Base-by-base conservation (phyloP, 2,329 filamentous ascomycete species). In the Microcyclosporella mali region DNA sequence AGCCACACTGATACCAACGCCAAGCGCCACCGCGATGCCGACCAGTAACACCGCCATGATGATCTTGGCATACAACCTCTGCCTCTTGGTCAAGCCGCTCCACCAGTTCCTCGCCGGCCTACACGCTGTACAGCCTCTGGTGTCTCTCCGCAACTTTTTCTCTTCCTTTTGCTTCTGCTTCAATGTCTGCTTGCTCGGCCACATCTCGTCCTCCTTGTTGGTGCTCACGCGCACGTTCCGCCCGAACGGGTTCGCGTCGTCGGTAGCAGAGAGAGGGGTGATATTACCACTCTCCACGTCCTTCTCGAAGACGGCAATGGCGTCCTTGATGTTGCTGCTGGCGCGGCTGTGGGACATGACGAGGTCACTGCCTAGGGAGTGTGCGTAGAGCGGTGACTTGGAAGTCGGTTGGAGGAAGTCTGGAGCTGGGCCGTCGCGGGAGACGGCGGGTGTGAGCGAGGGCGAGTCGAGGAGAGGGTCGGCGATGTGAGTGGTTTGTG, bases 201-300 rank as follows among this genome's bases (percentile, higher is more conserved):
- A 74, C 69, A 73, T 72, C 50, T 65, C 68, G 65, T 70, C 72
- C 47, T 73, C 71, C 56, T 71, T 70, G 51, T 64, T 63, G 40
- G 63, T 56, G 47, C 70, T 68, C 48, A 71, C 61, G 18, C 59
- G 63, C 41, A 62, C 48, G 50, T 67, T 69, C 60, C 61, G 45
- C 58, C 59, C 53, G 49, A 61, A 55, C 53, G 70, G 54, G 64
- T 68, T 53, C 19, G 52, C 49, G n/a, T 58, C 53, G 47, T 63
- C 63, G 15, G 63, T 49, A 9, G 65, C 59, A 10, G 66, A 48
- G 21, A 58, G 45, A 32, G 58, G 57, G 10, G 52, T 56, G 40
- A 48, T 43, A 41, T 52, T 41, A 45, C 53, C 60, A 36, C 50
- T 50, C 48, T 65, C 63, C 47, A 72, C 57, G 49, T 71, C 69